phyloP scores from a whole-genome alignment of 495 filamentous ascomycete genomes.

The Penicillium antarcticum region DNA sequence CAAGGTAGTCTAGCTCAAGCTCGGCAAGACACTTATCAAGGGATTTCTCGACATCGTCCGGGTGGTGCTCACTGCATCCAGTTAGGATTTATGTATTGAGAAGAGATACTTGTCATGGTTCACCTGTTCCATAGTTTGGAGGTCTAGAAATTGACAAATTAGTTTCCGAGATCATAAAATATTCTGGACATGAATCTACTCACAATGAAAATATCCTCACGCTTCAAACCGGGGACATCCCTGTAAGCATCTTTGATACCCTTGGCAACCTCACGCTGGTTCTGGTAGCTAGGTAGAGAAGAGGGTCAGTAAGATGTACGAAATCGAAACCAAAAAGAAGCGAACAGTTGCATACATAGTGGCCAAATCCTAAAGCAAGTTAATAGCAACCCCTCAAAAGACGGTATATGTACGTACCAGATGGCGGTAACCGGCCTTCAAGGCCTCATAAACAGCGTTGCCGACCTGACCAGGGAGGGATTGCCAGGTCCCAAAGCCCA shows the following conservation, averaged over 20 bases:
- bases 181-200: background rate
- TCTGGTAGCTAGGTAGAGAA: slow-evolving; percentile 40
- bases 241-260: slow-evolving; percentile 46
- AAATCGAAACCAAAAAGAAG: background rate
- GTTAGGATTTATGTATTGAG: background rate
- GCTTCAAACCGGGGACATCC: slow-evolving; percentile 47
- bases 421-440: slow-evolving; percentile 55
- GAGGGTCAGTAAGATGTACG: slow-evolving; percentile 39
- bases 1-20: slow-evolving; percentile 48
- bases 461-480: slow-evolving; percentile 51
- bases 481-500: slow-evolving; percentile 58
- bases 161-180: background rate
- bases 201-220: slow-evolving; percentile 50
- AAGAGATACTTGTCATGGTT: no score
- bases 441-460: slow-evolving; percentile 49
- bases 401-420: slow-evolving; percentile 30
- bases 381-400: slow-evolving; percentile 3
- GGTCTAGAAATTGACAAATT: slow-evolving; percentile 25
- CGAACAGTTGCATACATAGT: slow-evolving; percentile 33
- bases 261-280: slow-evolving; percentile 45
- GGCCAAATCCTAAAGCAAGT: slow-evolving; percentile 36
- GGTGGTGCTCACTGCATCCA: slow-evolving; percentile 38
- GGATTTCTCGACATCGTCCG: slow-evolving; percentile 42
- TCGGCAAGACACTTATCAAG: slow-evolving; percentile 46
- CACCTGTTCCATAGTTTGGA: slow-evolving; percentile 48